A percentile compares a stretch with the other conserved stretches of the same genome.
These are phyloP conservation scores for Ceratocystis papillata DNA, from an alignment of 2,329 filamentous ascomycete genomes.

Conservation along the genomic window DNA sequence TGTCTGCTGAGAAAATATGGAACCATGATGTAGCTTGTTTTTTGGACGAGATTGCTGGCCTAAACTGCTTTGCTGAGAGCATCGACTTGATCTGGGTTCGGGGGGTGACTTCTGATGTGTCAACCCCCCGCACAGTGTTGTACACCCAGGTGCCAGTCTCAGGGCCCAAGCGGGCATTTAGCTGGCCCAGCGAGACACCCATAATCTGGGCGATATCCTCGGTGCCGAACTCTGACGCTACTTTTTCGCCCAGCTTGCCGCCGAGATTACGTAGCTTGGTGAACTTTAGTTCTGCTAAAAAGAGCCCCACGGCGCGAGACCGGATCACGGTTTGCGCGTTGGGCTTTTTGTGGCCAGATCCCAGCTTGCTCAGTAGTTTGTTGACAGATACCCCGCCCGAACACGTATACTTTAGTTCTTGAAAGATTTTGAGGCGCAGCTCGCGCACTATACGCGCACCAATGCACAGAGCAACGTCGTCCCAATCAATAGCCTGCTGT, in stretches of 20 bases:
- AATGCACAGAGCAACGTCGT: constrained; percentile 77
- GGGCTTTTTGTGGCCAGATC: constrained; percentile 83
- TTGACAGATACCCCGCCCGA: constrained; percentile 81
- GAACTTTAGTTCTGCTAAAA: constrained; percentile 77
- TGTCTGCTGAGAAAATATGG: constrained; percentile 81
- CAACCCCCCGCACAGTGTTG: constrained; percentile 72
- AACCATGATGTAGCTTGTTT: constrained; percentile 80
- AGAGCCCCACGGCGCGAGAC: constrained; percentile 67
- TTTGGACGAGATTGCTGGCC: constrained; percentile 64
- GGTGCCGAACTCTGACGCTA: constrained; percentile 69
- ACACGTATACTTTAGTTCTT: constrained; percentile 74
- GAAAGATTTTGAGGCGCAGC: constrained; percentile 57
- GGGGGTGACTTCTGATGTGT: constrained; percentile 78
- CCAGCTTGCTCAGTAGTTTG: constrained; percentile 92
- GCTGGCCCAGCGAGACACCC: constrained; percentile 57
- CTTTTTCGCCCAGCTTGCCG: constrained; percentile 82
- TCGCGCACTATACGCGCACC: constrained; percentile 79
- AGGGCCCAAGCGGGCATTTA: constrained; percentile 68
- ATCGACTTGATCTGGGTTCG: constrained; percentile 93
- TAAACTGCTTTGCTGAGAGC: constrained; percentile 91
- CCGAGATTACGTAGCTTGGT: constrained; percentile 93
- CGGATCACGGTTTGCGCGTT: constrained; percentile 91
- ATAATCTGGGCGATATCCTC: constrained; percentile 69
- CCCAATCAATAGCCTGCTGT: constrained; percentile 82
- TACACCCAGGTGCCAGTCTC: constrained; percentile 82